Base-by-base conservation (phyloP, 2,329 filamentous ascomycete genomes). In the Fusarium sp. region DNA sequence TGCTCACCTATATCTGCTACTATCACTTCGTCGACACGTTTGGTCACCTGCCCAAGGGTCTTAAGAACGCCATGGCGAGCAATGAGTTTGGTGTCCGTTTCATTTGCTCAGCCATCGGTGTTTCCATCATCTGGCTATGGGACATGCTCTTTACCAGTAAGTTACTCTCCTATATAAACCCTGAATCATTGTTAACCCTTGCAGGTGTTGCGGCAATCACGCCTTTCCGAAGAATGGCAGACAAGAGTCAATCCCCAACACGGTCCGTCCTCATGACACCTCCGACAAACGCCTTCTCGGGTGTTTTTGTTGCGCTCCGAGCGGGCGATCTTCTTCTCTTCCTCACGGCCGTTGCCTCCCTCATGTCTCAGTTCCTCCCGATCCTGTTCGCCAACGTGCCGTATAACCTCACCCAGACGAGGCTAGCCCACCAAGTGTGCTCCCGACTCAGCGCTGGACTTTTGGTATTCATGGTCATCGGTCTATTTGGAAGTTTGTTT, bases 371-470 rank as follows among this genome's bases (percentile, higher is more conserved):
- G 59, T 83, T 87, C 48, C 82, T 89, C 6, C 87, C 87, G 0
- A 79, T 88, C 13, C 78, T 86, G 1, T 81, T 89, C 2, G 82
- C 85, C 76, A 88, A 87, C 72, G 82, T 88, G 4, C 84, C 87
- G 0, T 87, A 85, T 79, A 85, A 81, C 62, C 80, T 83, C 4
- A 82, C 84, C 0, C 84, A 85, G 56, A 83, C 82, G 2, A 78
- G 79, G 32, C 73, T 73, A 8, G 81, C 84, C 2, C 84, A 86
- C 39, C 79, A 78, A 1, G 79, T 84, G 9, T 88, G 84, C 71
- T 82, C 85, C 1, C 83, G 83, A n/a, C 61, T 86, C 23, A 81
- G 81, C 6, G 80, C 83, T 2, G 73, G 81, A 0, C 74, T 87
- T 4, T 67, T 89, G 3, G 78, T 77, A 4, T 65, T 85, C 39